Evolutionary conservation across 2,329 filamentous ascomycete species (phyloP).

Genomic region (Aspergillus transmontanensis): DNA sequence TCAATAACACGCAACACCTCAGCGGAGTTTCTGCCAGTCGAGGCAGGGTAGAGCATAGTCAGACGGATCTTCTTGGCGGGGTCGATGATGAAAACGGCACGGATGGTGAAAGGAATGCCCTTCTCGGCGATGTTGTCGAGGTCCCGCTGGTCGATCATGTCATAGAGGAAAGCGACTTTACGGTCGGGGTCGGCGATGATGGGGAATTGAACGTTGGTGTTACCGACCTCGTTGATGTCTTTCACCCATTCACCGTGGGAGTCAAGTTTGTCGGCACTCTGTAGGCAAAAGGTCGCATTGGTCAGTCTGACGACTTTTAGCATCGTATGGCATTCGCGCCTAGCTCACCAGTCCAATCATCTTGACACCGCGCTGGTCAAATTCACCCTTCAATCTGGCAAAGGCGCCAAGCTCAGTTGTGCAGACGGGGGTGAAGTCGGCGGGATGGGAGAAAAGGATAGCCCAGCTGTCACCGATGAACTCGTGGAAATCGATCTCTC

Average conservation of each 20-base stretch:
- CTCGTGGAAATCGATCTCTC: conserved; percentile 70
- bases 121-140: conserved; percentile 79
- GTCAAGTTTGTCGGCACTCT: conserved; percentile 75
- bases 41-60: conserved; percentile 91
- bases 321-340: not conserved
- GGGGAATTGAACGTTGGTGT: conserved; percentile 71
- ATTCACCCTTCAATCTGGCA: conserved; percentile 87
- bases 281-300: not conserved
- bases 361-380: conserved; percentile 84
- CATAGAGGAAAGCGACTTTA: conserved; percentile 74
- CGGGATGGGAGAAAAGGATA: conserved; percentile 70
- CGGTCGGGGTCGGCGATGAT: conserved; percentile 82
- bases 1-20: conserved; percentile 80
- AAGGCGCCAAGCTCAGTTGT: conserved; percentile 95
- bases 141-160: conserved; percentile 86
- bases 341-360: conserved; percentile 70
- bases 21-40: conserved; percentile 79
- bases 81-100: conserved; percentile 93
- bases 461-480: conserved; percentile 72
- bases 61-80: conserved; percentile 91
- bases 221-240: conserved; percentile 81
- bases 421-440: conserved; percentile 92
- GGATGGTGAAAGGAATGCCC: conserved; percentile 78
- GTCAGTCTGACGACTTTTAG: not conserved
- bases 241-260: conserved; percentile 88